A percentile compares a stretch with the other conserved stretches of the same genome.
These are phyloP conservation scores for Diddensiella santjacobensis DNA, from an alignment of 805 yeast genomes.

Conservation along the genomic window DNA sequence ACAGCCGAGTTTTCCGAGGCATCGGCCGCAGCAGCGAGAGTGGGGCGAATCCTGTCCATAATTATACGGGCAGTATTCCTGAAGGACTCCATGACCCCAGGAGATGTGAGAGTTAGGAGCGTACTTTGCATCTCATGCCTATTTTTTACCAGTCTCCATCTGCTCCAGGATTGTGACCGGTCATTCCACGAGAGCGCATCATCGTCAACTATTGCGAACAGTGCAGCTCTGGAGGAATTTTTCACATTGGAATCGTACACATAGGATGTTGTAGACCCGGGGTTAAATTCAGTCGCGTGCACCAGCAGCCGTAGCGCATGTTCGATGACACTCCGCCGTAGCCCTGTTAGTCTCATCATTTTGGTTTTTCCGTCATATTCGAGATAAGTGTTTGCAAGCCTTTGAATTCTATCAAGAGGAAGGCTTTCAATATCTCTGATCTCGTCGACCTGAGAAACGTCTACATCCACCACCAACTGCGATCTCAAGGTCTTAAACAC, in stretches of 20 bases:
- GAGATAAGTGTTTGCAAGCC: slow-evolving; percentile 29
- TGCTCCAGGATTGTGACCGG: slow-evolving; percentile 22
- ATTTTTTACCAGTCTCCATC: slow-evolving; percentile 23
- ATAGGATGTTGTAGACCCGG: slow-evolving; percentile 7
- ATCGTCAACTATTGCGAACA: slow-evolving; percentile 19
- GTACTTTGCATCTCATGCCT: background rate
- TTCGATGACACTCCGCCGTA: slow-evolving; percentile 11
- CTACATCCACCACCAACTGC: slow-evolving; percentile 32
- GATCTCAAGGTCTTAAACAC: slow-evolving; percentile 34
- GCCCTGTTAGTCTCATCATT: slow-evolving; percentile 19
- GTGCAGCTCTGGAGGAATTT: slow-evolving; percentile 2
- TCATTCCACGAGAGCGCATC: slow-evolving; percentile 30
- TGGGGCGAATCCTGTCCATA: background rate
- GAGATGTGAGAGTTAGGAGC: background rate
- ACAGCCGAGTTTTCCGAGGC: slow-evolving; percentile 6
- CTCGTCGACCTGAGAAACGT: slow-evolving; percentile 27
- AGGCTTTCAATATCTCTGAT: slow-evolving; percentile 14
- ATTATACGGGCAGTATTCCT: background rate
- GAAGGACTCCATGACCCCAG: background rate
- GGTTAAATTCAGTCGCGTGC: slow-evolving; percentile 14
- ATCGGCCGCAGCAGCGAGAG: background rate
- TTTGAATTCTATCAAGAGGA: slow-evolving; percentile 27
- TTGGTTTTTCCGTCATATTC: slow-evolving; percentile 13
- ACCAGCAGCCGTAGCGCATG: slow-evolving; percentile 25
- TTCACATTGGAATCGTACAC: slow-evolving; percentile 5